Percentiles rank a stretch among this genome's conserved stretches.
These are phyloP conservation scores for Euphorbia pulcherrima DNA, from an alignment of 345 rosid genomes.

Conservation along the genomic window DNA sequence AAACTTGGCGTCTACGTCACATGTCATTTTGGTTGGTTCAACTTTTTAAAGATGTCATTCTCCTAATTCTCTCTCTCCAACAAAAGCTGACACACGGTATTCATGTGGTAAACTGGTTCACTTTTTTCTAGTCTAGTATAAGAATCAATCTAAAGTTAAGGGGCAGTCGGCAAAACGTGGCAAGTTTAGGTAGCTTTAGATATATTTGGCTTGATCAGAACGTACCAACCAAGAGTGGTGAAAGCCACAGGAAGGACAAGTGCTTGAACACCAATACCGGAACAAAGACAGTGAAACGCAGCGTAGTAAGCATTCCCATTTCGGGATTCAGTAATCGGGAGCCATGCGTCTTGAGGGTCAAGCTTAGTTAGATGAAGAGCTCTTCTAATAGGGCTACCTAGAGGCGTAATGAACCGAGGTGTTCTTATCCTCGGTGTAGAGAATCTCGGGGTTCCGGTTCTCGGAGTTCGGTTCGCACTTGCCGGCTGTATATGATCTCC, in stretches of 20 bases:
- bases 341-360: slow-evolving; percentile 77
- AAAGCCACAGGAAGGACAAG: slow-evolving; percentile 91
- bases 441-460: slow-evolving; percentile 30
- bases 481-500: slow-evolving; percentile 39
- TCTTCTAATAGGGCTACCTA: slow-evolving; percentile 50
- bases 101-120: too few relatives aligned
- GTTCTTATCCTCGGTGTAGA: slow-evolving; percentile 48
- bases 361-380: slow-evolving; percentile 55
- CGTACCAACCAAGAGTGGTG: slow-evolving; percentile 75
- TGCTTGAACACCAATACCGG: slow-evolving; percentile 79
- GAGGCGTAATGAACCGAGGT: slow-evolving; percentile 58
- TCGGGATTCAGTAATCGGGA: slow-evolving; percentile 85
- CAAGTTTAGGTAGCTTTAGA: too few relatives aligned
- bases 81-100: too few relatives aligned
- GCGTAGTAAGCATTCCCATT: slow-evolving; percentile 76
- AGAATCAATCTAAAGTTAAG: too few relatives aligned
- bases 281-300: slow-evolving; percentile 77
- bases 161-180: too few relatives aligned
- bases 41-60: too few relatives aligned
- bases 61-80: too few relatives aligned
- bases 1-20: too few relatives aligned
- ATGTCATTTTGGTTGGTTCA: too few relatives aligned
- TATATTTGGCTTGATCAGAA: too few relatives aligned
- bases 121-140: too few relatives aligned
- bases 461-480: slow-evolving; percentile 32